These are phyloP conservation scores for Drechslerella stenobrocha DNA, from an alignment of 2,329 filamentous ascomycete genomes.

Conservation along the genomic window DNA sequence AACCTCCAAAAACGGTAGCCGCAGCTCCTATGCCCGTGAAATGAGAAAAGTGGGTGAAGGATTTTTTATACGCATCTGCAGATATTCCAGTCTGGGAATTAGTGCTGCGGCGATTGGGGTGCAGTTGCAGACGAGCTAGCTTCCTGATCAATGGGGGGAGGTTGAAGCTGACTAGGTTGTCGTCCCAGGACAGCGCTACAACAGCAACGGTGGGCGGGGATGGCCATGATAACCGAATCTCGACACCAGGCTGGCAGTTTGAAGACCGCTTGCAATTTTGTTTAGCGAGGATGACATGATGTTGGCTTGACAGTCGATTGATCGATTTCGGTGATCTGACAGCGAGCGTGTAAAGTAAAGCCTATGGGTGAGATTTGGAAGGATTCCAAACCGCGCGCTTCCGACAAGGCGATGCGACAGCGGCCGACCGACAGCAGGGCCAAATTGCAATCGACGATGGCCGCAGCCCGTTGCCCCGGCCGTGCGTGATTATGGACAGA, in stretches of 20 bases:
- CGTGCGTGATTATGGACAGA: neutral
- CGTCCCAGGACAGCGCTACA: neutral
- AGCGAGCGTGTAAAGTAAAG: neutral
- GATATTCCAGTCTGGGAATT: neutral
- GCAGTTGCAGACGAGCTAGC: neutral
- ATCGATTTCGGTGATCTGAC: neutral
- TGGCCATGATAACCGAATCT: constrained; percentile 2
- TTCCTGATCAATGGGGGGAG: neutral
- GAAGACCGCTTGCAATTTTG: neutral
- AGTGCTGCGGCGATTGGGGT: neutral
- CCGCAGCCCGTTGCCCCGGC: neutral
- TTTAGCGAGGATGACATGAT: neutral
- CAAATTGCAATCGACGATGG: neutral
- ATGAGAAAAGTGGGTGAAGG: neutral
- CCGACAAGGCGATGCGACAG: too few relatives aligned
- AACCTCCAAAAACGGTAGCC: neutral
- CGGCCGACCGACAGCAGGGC: neutral
- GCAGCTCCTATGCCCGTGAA: neutral
- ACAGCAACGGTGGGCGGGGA: neutral
- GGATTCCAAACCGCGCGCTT: constrained; percentile 3
- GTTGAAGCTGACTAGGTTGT: neutral
- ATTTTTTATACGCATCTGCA: neutral
- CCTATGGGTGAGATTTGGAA: neutral
- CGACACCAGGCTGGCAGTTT: too few relatives aligned
- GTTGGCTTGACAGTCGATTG: constrained; percentile 4